Base-by-base conservation (phyloP, 345 rosid species). In the Pugionium cornutum region DNA sequence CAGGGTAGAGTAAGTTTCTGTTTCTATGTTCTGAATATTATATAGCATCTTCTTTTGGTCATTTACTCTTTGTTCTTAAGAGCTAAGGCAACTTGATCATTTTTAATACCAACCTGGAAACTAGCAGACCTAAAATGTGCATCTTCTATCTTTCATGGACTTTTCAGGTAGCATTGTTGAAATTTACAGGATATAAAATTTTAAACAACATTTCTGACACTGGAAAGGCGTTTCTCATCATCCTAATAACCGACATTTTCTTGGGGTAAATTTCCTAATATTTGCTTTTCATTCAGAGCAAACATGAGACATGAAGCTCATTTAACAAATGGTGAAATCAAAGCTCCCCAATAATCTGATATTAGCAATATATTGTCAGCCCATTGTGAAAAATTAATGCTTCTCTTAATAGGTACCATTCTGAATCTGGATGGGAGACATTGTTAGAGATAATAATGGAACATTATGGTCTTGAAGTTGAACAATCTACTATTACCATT, bases 361-460 rank as follows among this genome's bases (percentile, higher is more conserved):
- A 59, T 34, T 2, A 32, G 52, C 29, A 1, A 9, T 40, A 68
- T 10, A 26, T 29, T 35, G 39, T 7, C 52, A n/a, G 18, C 42
- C 51, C 4, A 4, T 35, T 58, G 58, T 48, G 55, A 42, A 45
- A 36, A 34, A 28, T 65, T 58, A 41, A 32, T 66, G 34, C 4
- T 45, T 46, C 18, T 6, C 6, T 33, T 40, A 64, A 62, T 73
- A 92, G 97, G 79, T 92, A 92, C 76, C 98, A 92, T 81, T 92
- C 98, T 28, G 96, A 86, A 77, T 82, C 88, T 35, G 97, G 98
- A 58, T 92, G 98, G 98, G 82, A 82, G 72, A 83, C 97, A 46
- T 59, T 89, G 73, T 7, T 80, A 69, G 98, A 89, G 78, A 70
- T 84, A 58, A 55, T 89, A 56, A 79, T 84, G 58, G 97, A 89